A percentile compares a stretch with the other conserved stretches of the same genome.
These are phyloP conservation scores for Beauveria sp. DNA, from an alignment of 2,329 filamentous ascomycete species.

Conservation along the genomic window DNA sequence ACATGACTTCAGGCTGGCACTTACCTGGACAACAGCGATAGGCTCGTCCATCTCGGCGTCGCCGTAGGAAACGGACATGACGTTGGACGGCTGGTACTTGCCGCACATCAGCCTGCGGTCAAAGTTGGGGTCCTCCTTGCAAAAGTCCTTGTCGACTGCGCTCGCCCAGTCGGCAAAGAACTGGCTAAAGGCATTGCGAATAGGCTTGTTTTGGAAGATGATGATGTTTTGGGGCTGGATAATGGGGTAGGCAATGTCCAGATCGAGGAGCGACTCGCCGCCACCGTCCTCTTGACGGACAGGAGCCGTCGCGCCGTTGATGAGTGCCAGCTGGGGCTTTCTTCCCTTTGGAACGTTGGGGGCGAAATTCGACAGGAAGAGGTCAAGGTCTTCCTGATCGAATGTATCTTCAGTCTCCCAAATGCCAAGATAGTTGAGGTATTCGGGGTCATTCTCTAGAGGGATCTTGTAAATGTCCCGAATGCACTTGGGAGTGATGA, in stretches of 20 bases:
- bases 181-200: conserved; percentile 21
- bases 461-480: conserved; percentile 39
- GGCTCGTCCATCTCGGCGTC: conserved; percentile 29
- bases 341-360: conserved; percentile 11
- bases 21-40: conserved; percentile 31
- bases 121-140: conserved; percentile 35
- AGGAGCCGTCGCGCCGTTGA: conserved; percentile 14
- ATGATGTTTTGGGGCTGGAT: conserved; percentile 43
- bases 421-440: conserved; percentile 39
- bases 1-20: conserved; percentile 25
- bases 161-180: conserved; percentile 39
- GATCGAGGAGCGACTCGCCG: conserved; percentile 39
- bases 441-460: conserved; percentile 21
- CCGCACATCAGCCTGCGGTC: conserved; percentile 33
- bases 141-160: conserved; percentile 46
- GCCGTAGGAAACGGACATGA: conserved; percentile 39
- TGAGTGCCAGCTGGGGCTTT: conserved; percentile 11
- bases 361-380: conserved; percentile 38
- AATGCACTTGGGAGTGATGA: conserved; percentile 50
- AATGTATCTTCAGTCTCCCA: conserved; percentile 48
- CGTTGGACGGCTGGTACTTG: conserved; percentile 16
- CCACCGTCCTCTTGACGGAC: conserved; percentile 18
- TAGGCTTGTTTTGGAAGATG: conserved; percentile 23
- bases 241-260: conserved; percentile 40
- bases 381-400: conserved; percentile 37